Percentiles rank a stretch among this genome's conserved stretches.
These are phyloP conservation scores for Candida broadrunensis DNA, from an alignment of 805 yeast species.

Conservation along the genomic window DNA sequence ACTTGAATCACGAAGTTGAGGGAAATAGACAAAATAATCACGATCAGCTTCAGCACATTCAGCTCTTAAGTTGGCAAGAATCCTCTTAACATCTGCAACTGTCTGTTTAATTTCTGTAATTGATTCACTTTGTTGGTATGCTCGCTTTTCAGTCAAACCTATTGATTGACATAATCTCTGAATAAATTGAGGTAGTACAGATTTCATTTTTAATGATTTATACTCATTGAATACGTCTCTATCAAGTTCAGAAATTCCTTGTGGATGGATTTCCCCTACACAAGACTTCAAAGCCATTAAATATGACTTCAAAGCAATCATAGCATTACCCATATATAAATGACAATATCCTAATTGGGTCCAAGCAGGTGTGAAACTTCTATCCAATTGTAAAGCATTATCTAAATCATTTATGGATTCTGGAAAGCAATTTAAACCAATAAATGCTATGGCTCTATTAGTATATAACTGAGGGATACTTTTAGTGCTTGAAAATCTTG, in stretches of 20 bases:
- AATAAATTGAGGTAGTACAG: constrained; percentile 37
- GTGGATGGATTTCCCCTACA: constrained; percentile 31
- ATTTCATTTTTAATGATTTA: constrained; percentile 15
- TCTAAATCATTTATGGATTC: constrained; percentile 39
- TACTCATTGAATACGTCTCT: constrained; percentile 14
- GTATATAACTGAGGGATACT: constrained; percentile 29
- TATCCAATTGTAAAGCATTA: constrained; percentile 26
- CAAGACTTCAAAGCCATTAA: constrained; percentile 25
- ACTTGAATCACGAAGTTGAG: constrained; percentile 18
- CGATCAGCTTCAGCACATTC: constrained; percentile 21
- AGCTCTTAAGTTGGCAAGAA: constrained; percentile 22
- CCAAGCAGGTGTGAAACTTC: constrained; percentile 41
- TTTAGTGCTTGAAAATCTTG: not conserved
- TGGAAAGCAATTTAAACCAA: constrained; percentile 37
- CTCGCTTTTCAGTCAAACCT: constrained; percentile 33
- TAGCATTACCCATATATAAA: constrained; percentile 35
- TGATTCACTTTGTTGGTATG: constrained; percentile 32
- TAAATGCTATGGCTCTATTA: constrained; percentile 40
- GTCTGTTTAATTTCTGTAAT: constrained; percentile 18
- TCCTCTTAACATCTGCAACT: constrained; percentile 22
- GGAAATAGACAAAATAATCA: constrained; percentile 24
- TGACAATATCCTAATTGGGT: constrained; percentile 43
- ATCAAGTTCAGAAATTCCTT: constrained; percentile 13
- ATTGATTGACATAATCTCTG: constrained; percentile 32
- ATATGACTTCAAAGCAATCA: constrained; percentile 32